Evolutionary conservation across 2,329 filamentous ascomycete species (phyloP).

Genomic region (Colletotrichum orchidophilum): DNA sequence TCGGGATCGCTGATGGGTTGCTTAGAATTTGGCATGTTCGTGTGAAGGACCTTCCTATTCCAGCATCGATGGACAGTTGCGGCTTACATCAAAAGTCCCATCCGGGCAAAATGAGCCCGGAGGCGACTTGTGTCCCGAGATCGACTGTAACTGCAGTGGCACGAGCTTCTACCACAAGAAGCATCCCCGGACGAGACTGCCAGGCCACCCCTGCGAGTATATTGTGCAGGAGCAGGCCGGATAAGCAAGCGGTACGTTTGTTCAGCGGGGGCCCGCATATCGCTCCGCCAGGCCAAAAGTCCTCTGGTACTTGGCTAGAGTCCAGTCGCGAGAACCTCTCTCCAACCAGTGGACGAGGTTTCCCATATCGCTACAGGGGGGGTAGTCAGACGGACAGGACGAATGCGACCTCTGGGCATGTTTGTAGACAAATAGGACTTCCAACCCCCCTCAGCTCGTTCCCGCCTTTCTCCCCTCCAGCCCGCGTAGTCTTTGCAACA

Average conservation of each 20-base stretch:
- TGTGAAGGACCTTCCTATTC: slow-evolving; percentile 11
- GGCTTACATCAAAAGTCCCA: slow-evolving; percentile 25
- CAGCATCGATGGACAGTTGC: slow-evolving; percentile 1
- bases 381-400: background rate
- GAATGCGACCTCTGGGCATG: background rate
- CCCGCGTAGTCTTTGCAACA: background rate
- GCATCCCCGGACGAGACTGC: background rate
- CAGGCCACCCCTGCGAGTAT: background rate
- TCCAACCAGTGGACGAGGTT: background rate
- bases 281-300: background rate
- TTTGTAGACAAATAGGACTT: background rate
- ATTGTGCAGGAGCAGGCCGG: slow-evolving; percentile 9
- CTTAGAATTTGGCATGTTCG: background rate
- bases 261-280: slow-evolving; percentile 5
- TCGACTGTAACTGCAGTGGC: background rate
- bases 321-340: background rate
- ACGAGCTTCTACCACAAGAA: background rate
- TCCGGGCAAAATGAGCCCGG: background rate
- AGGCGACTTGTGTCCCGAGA: background rate
- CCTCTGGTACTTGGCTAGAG: too few relatives aligned
- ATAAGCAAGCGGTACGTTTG: background rate
- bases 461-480: background rate
- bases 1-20: background rate
- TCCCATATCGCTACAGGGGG: background rate
- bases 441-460: background rate